Evolutionary conservation across 257 asterid species (phyloP), one percentile per base, ranked within the genome.

Genomic region (Nicotiana sylvestris): DNA sequence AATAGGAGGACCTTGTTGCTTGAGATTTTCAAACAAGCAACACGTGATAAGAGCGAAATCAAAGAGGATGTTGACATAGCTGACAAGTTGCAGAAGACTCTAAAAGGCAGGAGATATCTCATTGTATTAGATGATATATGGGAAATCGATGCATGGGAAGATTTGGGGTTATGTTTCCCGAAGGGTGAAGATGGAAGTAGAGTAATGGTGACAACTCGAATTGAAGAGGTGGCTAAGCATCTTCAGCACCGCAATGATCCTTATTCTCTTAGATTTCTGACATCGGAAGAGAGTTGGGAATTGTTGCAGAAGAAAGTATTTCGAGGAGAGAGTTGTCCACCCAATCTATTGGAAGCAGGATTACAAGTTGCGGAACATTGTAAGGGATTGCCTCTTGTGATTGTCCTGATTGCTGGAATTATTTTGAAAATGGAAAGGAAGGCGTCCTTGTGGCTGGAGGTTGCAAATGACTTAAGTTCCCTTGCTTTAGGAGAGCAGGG

Each of bases 141-240:
- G 83, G 76, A 66, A 2, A 66, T 65, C 8, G 0, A 32, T 0
- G 66, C 66, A 29, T 81, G 78, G 77, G 43, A 81, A 25, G 65
- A 49, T 11, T 33, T 81, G 29, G n/a, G 9, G 3, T 3, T 17
- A 33, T 29, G 32, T 62, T 81, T 66, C 25, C 77, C 77, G 6
- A 0, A 8, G 1, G 61, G 76, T 27, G 21, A 66, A 55, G 21
- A 8, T 27, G 55, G 78, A 49, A 66, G 66, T 2, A 46, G 83
- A 49, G 39, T 81, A 32, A 66, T 81, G 8, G 4, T 81, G 3
- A 81, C 83, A 30, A 66, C 77, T 16, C 29, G 78, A 9, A 29
- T 2, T 62, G 51, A 49, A 17, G 0, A 64, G 12, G 55, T 81
- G 33, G 25, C 81, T 9, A 21, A 18, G 4, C 6, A 77, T 56